Base-by-base conservation (phyloP, 352 stramenopile genomes). In the Pythium coloratum region DNA sequence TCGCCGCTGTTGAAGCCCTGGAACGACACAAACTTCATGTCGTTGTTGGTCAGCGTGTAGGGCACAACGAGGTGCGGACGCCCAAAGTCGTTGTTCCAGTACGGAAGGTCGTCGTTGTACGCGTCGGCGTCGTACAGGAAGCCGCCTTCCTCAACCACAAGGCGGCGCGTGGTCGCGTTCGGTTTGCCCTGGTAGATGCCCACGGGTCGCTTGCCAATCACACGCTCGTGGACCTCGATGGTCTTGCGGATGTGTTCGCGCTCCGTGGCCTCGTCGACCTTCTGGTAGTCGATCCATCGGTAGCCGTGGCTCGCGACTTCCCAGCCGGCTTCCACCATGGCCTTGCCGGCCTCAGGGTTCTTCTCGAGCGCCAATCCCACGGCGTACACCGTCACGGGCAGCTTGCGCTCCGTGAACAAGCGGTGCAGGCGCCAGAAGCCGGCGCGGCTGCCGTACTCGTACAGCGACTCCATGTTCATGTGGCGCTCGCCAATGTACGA, bases 151-250 rank as follows among this genome's bases (percentile, higher is more conserved):
- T 95, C 80, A 7, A 98, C 82, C 42, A 98, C 90, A 0, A 98
- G 75, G 50, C 80, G 78, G 33, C 95, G 84, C 42, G 96, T 98
- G 63, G 96, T 96, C 6, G 88, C 77, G 76, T 98, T 98, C 1
- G 96, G 96, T 62, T 98, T 98, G 62, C 95, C 96, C 78, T 98
- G 94, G 73, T 98, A 99, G 50, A 98, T 93, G n/a, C 96, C 95
- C 60, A 97, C 82, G 1, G 94, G 95, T 0, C 91, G 81, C 67
- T 93, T 90, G 34, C 93, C 94, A 34, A 97, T 67, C 28, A 98
- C 61, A 30, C 93, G 84, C 64, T 96, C 80, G 64, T 98, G 95
- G 59, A 98, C 88, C 6, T 95, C 81, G 44, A 99, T 91, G 3
- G 95, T 91, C 67, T 95, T 89, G 60, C 73, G 71, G 62, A 99